Evolutionary conservation across 2,329 filamentous ascomycete species (phyloP), one percentile per base, ranked within the genome.

Genomic region (Xylariales sp.): DNA sequence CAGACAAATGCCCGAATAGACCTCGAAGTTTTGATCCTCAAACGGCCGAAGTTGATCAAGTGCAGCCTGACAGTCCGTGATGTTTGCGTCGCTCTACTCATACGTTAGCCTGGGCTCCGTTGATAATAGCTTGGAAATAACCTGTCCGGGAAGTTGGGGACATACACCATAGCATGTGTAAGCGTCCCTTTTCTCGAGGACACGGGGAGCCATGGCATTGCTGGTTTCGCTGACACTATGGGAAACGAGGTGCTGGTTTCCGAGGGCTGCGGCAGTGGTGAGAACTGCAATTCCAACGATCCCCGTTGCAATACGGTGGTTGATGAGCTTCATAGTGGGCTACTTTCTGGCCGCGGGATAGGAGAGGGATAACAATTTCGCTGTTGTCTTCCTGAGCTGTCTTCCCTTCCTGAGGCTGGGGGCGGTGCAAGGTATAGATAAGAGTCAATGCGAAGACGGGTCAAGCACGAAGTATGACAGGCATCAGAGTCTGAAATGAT

Each of bases 131-230:
- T 30, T 10, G 6, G 14, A 49, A 45, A 2, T 6, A n/a, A 18
- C 1, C n/a, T n/a, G 18, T 32, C 34, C 16, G 12, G 53, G 6
- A 39, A 43, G 45, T 1, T 6, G 34, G 12, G 9, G n/a, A 58
- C 73, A 57, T 73, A 77, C 75, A 6, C 75, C 73, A 48, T 75
- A 76, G 56, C 75, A 77, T 45, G 72, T 74, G 57, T 69, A 77
- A 23, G 73, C 75, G 55, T 77, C 75, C 66, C 75, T 72, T 49
- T 76, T 77, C 58, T 64, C 54, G 6, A 76, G 63, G 18, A n/a
- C 12, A 8, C 6, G 65, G 12, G 30, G 46, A 28, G 52, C 9
- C 23, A 52, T 36, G 8, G 7, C 34, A 5, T 16, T 30, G 18
- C 18, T 23, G 23, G 12, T 30, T 34, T 50, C 48, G 64, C 18